Conservation (phyloP, 495 filamentous ascomycete genomes). For the Trichoderma asperelloides region DNA sequence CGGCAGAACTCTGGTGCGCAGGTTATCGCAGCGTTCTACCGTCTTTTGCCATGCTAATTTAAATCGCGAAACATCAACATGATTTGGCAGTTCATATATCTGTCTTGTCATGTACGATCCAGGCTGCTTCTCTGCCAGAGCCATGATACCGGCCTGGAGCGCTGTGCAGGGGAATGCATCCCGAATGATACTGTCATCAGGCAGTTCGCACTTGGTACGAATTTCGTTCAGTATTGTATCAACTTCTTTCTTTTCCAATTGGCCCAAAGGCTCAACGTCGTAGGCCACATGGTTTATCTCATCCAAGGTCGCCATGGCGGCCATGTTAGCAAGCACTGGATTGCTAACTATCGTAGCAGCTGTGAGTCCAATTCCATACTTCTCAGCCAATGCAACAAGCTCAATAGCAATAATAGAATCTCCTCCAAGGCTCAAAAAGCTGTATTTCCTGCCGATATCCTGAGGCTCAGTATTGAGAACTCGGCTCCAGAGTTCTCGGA, state of each 20-base stretch:
- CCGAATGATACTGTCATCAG: not conserved
- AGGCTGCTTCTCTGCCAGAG: constrained; percentile 21
- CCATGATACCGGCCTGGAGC: constrained; percentile 26
- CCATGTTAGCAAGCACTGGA: not conserved
- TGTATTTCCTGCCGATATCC: constrained; percentile 33
- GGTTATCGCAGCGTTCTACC: constrained; percentile 48
- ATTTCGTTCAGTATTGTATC: not conserved
- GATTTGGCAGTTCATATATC: not conserved
- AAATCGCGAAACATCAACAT: constrained; percentile 34
- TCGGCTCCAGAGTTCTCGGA: constrained; percentile 37
- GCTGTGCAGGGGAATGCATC: not conserved
- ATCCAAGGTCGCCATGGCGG: not conserved
- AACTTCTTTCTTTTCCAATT: not conserved
- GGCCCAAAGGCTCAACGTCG: not conserved
- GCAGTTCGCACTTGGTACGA: not conserved
- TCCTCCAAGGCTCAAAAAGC: constrained; percentile 33
- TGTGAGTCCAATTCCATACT: constrained; percentile 31
- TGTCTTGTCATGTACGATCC: constrained; percentile 6
- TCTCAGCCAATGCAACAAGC: constrained; percentile 27
- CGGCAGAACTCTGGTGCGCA: constrained; percentile 55
- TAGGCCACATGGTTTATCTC: not conserved
- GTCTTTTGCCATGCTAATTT: constrained; percentile 42
- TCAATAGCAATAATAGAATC: constrained; percentile 31
- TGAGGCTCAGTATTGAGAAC: constrained; percentile 29
- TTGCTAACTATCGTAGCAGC: constrained; percentile 13